Evolutionary conservation across 345 rosid species (phyloP), one percentile per base, ranked within the genome.

Genomic region (Populus simonii): DNA sequence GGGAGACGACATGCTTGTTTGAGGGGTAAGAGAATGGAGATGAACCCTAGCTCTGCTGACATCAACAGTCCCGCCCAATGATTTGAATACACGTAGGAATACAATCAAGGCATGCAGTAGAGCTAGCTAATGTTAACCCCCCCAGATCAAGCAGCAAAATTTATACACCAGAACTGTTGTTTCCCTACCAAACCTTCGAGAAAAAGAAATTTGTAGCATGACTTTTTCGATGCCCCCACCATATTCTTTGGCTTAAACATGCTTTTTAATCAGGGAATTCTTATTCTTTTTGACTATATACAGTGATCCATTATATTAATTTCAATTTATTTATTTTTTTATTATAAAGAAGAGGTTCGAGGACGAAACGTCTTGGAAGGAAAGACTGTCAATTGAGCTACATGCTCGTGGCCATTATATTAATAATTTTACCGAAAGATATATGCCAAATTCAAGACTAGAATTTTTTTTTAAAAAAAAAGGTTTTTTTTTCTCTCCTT

Each of bases 91-190:
- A 9, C 23, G 15, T 35, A 35, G 45, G 43, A 59, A 12, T 18
- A 0, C 47, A 41, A 53, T 20, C 5, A 7, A 25, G 65, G 38
- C 68, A 57, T 33, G 36, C 36, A 33, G 35, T 67, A 9, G 68
- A 73, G 36, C 55, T 59, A 73, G 36, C 68, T 59, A 61, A 61
- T 73, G 22, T n/a, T n/a, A 18, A 68, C 10, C 36, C 70, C 39
- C 6, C 41, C 27, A 2, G 35, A 67, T 36, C 71, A 38, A 38
- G 47, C 17, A 38, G 20, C 47, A 3, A 11, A 38, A 68, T 68
- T 68, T 35, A 6, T 35, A 22, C 18, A 29, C 31, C 25, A 35
- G 25, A 3, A 9, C 15, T 68, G 43, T 36, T 35, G 39, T 66
- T 66, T 66, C 23, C 39, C n/a, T 36, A n/a, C 43, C 27, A 20